A percentile compares a stretch with the other conserved stretches of the same genome.
Evolutionary conservation across 331 rosid genomes (phyloP).

Genomic region (Quercus phellos): DNA sequence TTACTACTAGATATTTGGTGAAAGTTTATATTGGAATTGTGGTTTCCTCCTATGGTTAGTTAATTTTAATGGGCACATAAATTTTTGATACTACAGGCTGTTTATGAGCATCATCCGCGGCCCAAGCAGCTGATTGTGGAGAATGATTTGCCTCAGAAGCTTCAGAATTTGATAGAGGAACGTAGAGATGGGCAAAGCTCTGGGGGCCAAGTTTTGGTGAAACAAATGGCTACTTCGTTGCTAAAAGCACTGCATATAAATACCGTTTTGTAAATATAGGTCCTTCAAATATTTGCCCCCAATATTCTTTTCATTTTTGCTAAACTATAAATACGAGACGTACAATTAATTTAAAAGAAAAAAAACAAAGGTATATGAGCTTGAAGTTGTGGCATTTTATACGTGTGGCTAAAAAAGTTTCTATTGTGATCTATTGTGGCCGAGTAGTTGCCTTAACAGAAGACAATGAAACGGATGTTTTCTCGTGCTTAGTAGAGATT

Average conservation of each 20-base stretch:
- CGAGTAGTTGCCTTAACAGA: too few relatives aligned
- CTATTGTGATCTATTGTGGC: too few relatives aligned
- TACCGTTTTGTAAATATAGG: conserved; percentile 71
- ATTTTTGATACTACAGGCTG: conserved; percentile 60
- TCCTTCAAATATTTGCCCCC: conserved; percentile 3
- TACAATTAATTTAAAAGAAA: too few relatives aligned
- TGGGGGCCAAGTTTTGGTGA: conserved; percentile 89
- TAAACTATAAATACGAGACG: too few relatives aligned
- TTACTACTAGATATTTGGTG: not conserved
- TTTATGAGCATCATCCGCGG: conserved; percentile 96
- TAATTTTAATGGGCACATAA: not conserved
- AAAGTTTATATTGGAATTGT: conserved; percentile 6
- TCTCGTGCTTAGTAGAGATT: too few relatives aligned
- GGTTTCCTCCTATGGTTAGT: not conserved
- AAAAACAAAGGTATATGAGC: too few relatives aligned
- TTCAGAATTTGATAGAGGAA: conserved; percentile 89
- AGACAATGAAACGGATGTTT: too few relatives aligned
- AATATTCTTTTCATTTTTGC: conserved; percentile 9
- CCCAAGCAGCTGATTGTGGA: conserved; percentile 98
- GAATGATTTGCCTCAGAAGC: conserved; percentile 93
- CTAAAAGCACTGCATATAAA: conserved; percentile 96
- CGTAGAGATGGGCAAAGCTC: conserved; percentile 91
- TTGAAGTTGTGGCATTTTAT: too few relatives aligned
- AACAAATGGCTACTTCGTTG: conserved; percentile 98
- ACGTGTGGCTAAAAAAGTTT: too few relatives aligned